phyloP scores from a whole-genome alignment of 2,329 filamentous ascomycete genomes.

The Biscogniauxia mediterranea region DNA sequence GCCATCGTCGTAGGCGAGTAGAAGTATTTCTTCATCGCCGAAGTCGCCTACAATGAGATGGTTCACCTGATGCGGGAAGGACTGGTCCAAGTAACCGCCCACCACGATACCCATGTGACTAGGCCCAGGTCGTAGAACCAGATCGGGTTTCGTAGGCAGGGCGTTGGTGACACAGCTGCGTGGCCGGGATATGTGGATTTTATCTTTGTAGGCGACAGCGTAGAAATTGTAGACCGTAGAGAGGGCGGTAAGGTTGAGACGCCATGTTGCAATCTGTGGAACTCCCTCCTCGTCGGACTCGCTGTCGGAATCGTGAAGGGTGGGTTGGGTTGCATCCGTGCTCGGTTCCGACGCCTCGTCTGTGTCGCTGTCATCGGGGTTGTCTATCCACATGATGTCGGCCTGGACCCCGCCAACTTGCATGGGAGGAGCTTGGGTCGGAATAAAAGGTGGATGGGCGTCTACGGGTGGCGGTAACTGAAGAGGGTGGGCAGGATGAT shows the following conservation, averaged over 20 bases:
- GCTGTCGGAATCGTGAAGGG: slow-evolving; percentile 5
- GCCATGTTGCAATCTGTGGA: slow-evolving; percentile 36
- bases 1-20: slow-evolving; percentile 70
- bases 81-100: slow-evolving; percentile 52
- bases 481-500: not conserved
- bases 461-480: not conserved
- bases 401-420: not conserved
- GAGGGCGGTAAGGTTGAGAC: slow-evolving; percentile 57
- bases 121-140: slow-evolving; percentile 47
- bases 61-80: slow-evolving; percentile 63
- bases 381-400: not conserved
- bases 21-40: slow-evolving; percentile 66
- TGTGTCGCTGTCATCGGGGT: not conserved
- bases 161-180: slow-evolving; percentile 45
- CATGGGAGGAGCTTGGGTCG: not conserved
- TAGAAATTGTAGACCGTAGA: slow-evolving; percentile 62
- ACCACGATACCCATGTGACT: slow-evolving; percentile 41
- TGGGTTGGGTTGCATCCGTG: slow-evolving; percentile 6
- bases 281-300: slow-evolving; percentile 11
- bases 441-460: not conserved
- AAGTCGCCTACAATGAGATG: slow-evolving; percentile 67
- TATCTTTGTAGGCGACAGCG: slow-evolving; percentile 56
- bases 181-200: slow-evolving; percentile 57
- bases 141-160: slow-evolving; percentile 47
- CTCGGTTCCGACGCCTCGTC: not conserved